Percentiles rank a stretch among this genome's conserved stretches.
These are phyloP conservation scores for Ambrosia hybrid DNA, from an alignment of 140 eudicot species.

Conservation along the genomic window DNA sequence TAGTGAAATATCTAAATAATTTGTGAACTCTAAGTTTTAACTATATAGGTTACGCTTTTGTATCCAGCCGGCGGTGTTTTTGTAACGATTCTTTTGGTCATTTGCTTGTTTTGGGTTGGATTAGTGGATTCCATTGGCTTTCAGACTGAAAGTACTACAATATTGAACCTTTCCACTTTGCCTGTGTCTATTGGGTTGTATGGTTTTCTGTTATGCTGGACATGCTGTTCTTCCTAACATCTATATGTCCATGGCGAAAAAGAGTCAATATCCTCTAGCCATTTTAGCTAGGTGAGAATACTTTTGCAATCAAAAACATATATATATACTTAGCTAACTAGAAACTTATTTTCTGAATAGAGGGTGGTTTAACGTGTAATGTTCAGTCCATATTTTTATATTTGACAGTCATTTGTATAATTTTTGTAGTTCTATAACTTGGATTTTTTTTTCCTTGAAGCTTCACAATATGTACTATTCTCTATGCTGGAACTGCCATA, in stretches of 20 bases:
- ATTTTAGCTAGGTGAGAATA: slow-evolving; percentile 62
- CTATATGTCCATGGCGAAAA: slow-evolving; percentile 80
- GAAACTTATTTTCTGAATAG: too few species aligned
- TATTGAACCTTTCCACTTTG: slow-evolving; percentile 66
- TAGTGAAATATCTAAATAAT: background rate
- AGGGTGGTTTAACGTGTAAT: too few species aligned
- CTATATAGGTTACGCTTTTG: background rate
- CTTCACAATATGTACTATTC: slow-evolving; percentile 65
- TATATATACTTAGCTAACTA: too few species aligned
- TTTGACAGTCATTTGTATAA: background rate
- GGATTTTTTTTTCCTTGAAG: slow-evolving; percentile 39
- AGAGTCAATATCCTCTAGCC: slow-evolving; percentile 64
- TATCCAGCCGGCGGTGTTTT: slow-evolving; percentile 91
- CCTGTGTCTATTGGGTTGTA: slow-evolving; percentile 94
- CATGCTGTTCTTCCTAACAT: slow-evolving; percentile 97
- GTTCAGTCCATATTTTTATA: too few species aligned
- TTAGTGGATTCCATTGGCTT: slow-evolving; percentile 69
- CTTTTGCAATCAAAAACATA: too few species aligned
- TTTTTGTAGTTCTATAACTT: background rate
- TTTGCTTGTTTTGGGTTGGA: slow-evolving; percentile 86
- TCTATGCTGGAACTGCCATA: slow-evolving; percentile 84
- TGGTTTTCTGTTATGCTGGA: slow-evolving; percentile 94
- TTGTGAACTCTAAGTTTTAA: background rate
- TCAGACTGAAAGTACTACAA: slow-evolving; percentile 41
- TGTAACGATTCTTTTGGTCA: slow-evolving; percentile 70